Conservation (phyloP, 2,329 filamentous ascomycete genomes). For the Immersiporthe knoxdaviesiana region DNA sequence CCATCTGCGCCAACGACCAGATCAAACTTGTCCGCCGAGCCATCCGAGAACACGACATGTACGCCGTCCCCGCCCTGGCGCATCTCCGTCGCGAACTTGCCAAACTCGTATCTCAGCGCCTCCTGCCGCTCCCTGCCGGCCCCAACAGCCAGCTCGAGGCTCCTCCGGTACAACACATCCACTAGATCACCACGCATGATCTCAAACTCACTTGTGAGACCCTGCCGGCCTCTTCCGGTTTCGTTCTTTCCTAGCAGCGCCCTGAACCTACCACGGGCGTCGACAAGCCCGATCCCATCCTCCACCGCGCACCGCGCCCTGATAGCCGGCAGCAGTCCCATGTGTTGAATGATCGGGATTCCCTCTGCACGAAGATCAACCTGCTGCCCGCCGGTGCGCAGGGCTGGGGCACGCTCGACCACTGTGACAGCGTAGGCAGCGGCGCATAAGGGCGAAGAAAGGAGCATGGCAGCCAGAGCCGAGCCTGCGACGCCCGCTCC, state of each 20-base stretch:
- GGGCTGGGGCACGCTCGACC: constrained; percentile 34
- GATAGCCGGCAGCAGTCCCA: constrained; percentile 46
- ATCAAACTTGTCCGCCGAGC: constrained; percentile 48
- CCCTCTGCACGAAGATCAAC: constrained; percentile 36
- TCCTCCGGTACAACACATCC: constrained; percentile 29
- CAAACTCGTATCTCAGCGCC: constrained; percentile 35
- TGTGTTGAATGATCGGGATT: constrained; percentile 46
- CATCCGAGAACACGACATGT: constrained; percentile 46
- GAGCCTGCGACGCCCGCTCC: too few species aligned
- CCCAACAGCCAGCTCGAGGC: too few species aligned
- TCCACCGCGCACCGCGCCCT: constrained; percentile 34
- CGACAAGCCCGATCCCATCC: constrained; percentile 32
- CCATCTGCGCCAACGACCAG: constrained; percentile 59
- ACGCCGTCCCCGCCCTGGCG: constrained; percentile 28
- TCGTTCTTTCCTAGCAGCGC: constrained; percentile 43
- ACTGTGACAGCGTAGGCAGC: constrained; percentile 31
- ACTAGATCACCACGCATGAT: constrained; percentile 59
- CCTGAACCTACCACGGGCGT: constrained; percentile 37
- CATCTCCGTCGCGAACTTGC: constrained; percentile 32
- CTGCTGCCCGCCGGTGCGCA: constrained; percentile 35
- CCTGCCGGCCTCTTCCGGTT: constrained; percentile 46
- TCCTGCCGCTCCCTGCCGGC: constrained; percentile 40
- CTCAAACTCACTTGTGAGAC: constrained; percentile 59
- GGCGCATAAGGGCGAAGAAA: constrained; percentile 28
- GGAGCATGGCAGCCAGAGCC: constrained; percentile 35